Percentiles rank a stretch among this genome's conserved stretches.
These are phyloP conservation scores for Sporothrix humicola DNA, from an alignment of 2,329 filamentous ascomycete genomes.

Conservation along the genomic window DNA sequence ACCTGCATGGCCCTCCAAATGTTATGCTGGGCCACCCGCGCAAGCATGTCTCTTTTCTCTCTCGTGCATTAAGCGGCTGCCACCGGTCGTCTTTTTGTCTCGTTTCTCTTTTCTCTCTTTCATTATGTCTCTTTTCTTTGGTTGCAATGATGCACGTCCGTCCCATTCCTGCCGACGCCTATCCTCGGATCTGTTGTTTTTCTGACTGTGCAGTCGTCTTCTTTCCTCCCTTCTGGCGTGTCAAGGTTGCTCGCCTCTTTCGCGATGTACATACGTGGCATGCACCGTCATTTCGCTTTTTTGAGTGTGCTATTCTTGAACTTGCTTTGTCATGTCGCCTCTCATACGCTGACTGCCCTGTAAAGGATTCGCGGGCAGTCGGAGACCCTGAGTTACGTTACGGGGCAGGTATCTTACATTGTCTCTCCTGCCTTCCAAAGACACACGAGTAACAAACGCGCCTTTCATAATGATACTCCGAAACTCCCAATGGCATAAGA, in stretches of 20 bases:
- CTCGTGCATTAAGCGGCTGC: slow-evolving; percentile 16
- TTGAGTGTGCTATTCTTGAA: background rate
- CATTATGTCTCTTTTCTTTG: background rate
- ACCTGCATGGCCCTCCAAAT: background rate
- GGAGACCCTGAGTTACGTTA: slow-evolving; percentile 22
- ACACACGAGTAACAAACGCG: slow-evolving; percentile 4
- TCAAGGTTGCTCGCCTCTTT: background rate
- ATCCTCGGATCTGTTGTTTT: background rate
- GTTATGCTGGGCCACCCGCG: background rate
- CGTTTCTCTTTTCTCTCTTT: background rate
- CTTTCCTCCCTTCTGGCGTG: background rate
- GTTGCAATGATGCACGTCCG: background rate
- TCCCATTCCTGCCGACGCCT: slow-evolving; percentile 3
- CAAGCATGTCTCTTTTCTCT: slow-evolving; percentile 13
- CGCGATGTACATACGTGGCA: background rate
- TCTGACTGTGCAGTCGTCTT: background rate
- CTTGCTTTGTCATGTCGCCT: background rate
- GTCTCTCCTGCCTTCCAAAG: background rate
- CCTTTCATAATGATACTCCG: no score
- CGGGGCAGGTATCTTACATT: background rate
- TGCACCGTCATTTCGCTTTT: background rate
- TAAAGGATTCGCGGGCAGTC: slow-evolving; percentile 8
- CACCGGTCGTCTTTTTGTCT: background rate
- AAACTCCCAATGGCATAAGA: background rate
- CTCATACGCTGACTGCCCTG: background rate